Evolutionary conservation across 2,329 filamentous ascomycete species (phyloP).

Genomic region (Colletotrichum spinosum): DNA sequence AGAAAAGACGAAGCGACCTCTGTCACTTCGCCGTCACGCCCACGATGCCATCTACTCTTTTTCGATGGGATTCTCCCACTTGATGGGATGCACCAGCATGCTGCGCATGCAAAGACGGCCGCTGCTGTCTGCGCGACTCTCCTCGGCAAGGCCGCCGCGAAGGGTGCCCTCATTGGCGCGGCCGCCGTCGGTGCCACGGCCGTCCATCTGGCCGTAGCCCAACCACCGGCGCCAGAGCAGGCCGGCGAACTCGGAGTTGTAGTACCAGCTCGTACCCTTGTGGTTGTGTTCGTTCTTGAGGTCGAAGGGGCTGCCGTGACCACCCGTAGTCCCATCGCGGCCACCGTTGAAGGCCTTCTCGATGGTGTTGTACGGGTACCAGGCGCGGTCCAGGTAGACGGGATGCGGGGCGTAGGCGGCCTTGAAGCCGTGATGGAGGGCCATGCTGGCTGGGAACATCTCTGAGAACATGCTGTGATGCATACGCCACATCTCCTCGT

Average conservation of each 20-base stretch:
- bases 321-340: conserved; percentile 72
- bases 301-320: conserved; percentile 75
- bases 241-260: conserved; percentile 80
- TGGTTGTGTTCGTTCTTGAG: conserved; percentile 83
- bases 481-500: conserved; percentile 75
- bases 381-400: conserved; percentile 81
- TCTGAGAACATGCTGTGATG: conserved; percentile 82
- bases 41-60: conserved; percentile 28
- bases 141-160: conserved; percentile 64
- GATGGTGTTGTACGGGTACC: conserved; percentile 74
- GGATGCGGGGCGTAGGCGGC: conserved; percentile 86
- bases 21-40: too few species aligned
- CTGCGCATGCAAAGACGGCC: conserved; percentile 83
- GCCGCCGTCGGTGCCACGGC: conserved; percentile 62
- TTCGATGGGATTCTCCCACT: conserved; percentile 69
- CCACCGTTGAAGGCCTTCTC: conserved; percentile 85
- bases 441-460: conserved; percentile 80
- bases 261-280: conserved; percentile 86
- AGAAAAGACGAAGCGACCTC: too few species aligned
- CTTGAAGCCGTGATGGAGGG: conserved; percentile 82
- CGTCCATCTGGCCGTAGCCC: conserved; percentile 66
- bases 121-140: conserved; percentile 55
- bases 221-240: conserved; percentile 86
- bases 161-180: conserved; percentile 58
- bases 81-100: conserved; percentile 86